Evolutionary conservation across 345 rosid genomes (phyloP), one percentile per base, ranked within the genome.

Genomic region (Conringia planisiliqua): DNA sequence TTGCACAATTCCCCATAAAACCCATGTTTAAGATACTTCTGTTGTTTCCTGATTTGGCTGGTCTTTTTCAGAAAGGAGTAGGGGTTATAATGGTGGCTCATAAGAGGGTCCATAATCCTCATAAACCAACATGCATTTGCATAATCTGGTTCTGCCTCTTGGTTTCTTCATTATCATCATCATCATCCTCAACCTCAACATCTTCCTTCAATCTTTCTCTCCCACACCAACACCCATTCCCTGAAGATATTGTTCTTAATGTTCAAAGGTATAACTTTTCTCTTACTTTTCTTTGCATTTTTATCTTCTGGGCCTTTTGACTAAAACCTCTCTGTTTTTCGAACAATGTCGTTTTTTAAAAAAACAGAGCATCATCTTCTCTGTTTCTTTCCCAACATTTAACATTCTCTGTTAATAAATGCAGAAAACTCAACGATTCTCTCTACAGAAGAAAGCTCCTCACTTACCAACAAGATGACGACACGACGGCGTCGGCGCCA

Each of bases 171-270:
- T 48, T 40, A 20, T 47, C 71, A 56, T 62, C 72, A 70, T 70
- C 80, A 62, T 47, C 75, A 3, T 55, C 48, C 3, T 16, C 78
- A 0, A 66, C 72, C 35, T 50, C 74, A 39, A n/a, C 46, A 4
- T 66, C 56, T 68, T 27, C 77, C 24, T 62, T 68, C 64, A 86
- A 84, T 74, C 84, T 82, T 43, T 80, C 84, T 72, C 85, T 84
- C 14, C 87, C 82, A 16, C 88, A 88, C 51, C 92, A 88, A 61
- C 88, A 88, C 36, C 87, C 90, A 11, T 79, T 83, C 78, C 90
- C 92, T 39, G 88, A 86, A 10, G 70, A 78, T 30, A 79, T 88
- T 80, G 90, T 57, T 78, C 85, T 62, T 30, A 77, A 80, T 73
- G 60, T 88, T 4, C 84, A 80, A 70, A 80, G 85, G 92, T 82